Percentiles rank a stretch among this genome's conserved stretches.
These are phyloP conservation scores for Dipodascus albidus DNA, from an alignment of 805 yeast genomes.

Conservation along the genomic window DNA sequence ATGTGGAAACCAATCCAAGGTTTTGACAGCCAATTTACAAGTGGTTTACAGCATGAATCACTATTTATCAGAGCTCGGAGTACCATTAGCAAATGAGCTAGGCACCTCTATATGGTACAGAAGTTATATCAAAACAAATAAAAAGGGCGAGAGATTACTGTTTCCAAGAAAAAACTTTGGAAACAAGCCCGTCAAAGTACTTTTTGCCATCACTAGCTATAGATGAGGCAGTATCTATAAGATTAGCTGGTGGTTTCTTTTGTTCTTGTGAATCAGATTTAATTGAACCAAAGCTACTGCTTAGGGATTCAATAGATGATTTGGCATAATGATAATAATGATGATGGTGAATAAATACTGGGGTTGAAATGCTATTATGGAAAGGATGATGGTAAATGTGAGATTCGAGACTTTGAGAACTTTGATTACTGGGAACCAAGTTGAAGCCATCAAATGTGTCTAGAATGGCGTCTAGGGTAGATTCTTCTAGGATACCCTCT, in stretches of 20 bases:
- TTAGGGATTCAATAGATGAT: not conserved
- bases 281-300: no score
- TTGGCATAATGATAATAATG: not conserved
- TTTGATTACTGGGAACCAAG: not conserved
- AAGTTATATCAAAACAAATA: no score
- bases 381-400: not conserved
- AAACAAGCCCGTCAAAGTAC: not conserved
- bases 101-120: no score
- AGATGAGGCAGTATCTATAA: not conserved
- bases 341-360: not conserved
- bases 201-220: not conserved
- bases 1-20: no score
- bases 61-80: no score
- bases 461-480: conserved; percentile 17
- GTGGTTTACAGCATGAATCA: no score
- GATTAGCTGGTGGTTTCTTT: no score
- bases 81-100: no score
- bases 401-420: no score
- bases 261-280: no score
- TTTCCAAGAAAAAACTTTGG: not conserved
- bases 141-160: not conserved
- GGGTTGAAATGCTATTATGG: not conserved
- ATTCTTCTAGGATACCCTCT: conserved; percentile 11
- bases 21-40: no score
- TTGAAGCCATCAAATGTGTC: conserved; percentile 13